These are phyloP conservation scores for Medicago arabica DNA, from an alignment of 306 rosid species.

Conservation along the genomic window DNA sequence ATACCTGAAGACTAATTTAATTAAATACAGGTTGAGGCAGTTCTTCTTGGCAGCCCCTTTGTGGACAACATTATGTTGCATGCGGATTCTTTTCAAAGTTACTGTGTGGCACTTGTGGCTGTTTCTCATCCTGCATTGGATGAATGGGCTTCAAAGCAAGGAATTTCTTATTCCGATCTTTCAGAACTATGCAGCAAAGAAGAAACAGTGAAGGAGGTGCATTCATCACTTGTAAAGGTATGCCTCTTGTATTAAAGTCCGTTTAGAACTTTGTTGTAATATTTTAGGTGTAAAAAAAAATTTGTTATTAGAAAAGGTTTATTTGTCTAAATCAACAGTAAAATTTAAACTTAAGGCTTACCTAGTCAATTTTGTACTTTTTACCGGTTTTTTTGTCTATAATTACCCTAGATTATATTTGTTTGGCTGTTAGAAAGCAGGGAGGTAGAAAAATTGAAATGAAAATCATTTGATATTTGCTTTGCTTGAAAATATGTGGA, in stretches of 20 bases:
- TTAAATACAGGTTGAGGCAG: slow-evolving; percentile 85
- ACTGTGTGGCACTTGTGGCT: slow-evolving; percentile 85
- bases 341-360: background rate
- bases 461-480: too few species aligned
- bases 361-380: too few species aligned
- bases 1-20: slow-evolving; percentile 39
- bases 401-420: too few species aligned
- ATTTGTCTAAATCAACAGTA: slow-evolving; percentile 11
- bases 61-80: slow-evolving; percentile 85
- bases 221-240: slow-evolving; percentile 78
- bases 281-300: background rate
- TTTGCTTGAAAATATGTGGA: too few species aligned
- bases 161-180: slow-evolving; percentile 61
- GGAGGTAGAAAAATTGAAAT: too few species aligned
- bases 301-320: slow-evolving; percentile 19
- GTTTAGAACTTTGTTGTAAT: slow-evolving; percentile 18
- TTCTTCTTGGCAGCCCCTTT: slow-evolving; percentile 70
- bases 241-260: slow-evolving; percentile 25
- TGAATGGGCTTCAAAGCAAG: slow-evolving; percentile 84
- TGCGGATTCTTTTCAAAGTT: slow-evolving; percentile 91
- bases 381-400: too few species aligned
- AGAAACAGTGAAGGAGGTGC: slow-evolving; percentile 74
- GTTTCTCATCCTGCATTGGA: slow-evolving; percentile 68
- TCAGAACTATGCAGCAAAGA: slow-evolving; percentile 72
- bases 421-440: too few species aligned